These are phyloP conservation scores for Eimeria sp. DNA, from an alignment of 169 alveolate genomes.

Conservation along the genomic window DNA sequence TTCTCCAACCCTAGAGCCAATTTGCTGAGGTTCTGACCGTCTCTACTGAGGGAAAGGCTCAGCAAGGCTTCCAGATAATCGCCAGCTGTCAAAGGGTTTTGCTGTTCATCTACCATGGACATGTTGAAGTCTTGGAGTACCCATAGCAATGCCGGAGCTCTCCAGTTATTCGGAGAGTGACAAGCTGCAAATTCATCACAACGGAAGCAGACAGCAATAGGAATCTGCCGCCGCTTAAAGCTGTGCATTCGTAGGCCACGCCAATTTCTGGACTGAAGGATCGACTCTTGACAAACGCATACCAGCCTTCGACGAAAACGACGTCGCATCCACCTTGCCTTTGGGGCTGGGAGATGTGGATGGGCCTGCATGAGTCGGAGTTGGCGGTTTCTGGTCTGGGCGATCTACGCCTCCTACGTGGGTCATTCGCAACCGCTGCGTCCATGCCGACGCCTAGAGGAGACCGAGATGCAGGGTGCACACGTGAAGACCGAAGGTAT, in stretches of 20 bases:
- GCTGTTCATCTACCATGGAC: slow-evolving; percentile 74
- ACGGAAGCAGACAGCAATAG: neutral
- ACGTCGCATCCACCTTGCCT: slow-evolving; percentile 26
- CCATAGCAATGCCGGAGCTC: slow-evolving; percentile 80
- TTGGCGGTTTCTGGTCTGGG: slow-evolving; percentile 51
- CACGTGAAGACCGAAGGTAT: neutral
- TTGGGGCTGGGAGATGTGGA: slow-evolving; percentile 54
- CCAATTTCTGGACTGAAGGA: neutral
- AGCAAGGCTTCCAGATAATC: slow-evolving; percentile 79
- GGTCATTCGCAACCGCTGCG: slow-evolving; percentile 51
- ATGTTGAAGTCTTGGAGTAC: slow-evolving; percentile 75
- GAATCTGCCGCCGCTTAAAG: neutral
- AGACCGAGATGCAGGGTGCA: neutral
- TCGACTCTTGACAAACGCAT: neutral
- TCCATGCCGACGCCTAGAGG: slow-evolving; percentile 72
- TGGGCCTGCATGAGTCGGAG: slow-evolving; percentile 44
- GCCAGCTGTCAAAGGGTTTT: slow-evolving; percentile 72
- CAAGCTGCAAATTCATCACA: neutral
- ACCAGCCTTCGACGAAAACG: slow-evolving; percentile 1
- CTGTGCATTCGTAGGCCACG: neutral
- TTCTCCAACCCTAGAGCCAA: slow-evolving; percentile 58
- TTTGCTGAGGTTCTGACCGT: slow-evolving; percentile 18
- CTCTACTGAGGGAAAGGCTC: slow-evolving; percentile 12
- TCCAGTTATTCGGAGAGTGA: slow-evolving; percentile 58
- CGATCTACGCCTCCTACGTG: slow-evolving; percentile 41